These are phyloP conservation scores for Pezicula neosporulosa DNA, from an alignment of 2,329 filamentous ascomycete species.

Conservation along the genomic window DNA sequence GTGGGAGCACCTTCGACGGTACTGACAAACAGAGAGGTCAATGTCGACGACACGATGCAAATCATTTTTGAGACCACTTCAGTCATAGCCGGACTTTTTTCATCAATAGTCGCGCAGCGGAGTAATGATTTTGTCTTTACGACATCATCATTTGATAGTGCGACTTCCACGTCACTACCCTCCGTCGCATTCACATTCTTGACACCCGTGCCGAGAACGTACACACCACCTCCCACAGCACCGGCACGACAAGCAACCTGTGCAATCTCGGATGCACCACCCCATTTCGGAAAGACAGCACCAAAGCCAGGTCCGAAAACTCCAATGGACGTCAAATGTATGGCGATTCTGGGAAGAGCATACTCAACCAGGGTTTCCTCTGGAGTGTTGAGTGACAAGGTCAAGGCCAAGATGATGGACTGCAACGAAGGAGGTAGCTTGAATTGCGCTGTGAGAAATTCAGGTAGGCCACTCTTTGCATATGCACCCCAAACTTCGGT, in stretches of 20 bases:
- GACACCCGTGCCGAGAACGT: slow-evolving; percentile 76
- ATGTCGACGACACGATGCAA: slow-evolving; percentile 63
- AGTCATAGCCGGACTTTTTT: slow-evolving; percentile 3
- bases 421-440: slow-evolving; percentile 67
- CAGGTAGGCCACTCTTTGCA: slow-evolving; percentile 49
- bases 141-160: slow-evolving; percentile 53
- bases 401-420: slow-evolving; percentile 64
- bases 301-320: slow-evolving; percentile 86
- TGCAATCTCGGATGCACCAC: slow-evolving; percentile 80
- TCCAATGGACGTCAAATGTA: slow-evolving; percentile 83
- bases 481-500: slow-evolving; percentile 55
- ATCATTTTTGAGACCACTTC: slow-evolving; percentile 56
- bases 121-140: slow-evolving; percentile 55
- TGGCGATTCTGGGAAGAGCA: slow-evolving; percentile 70
- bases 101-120: slow-evolving; percentile 28
- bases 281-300: slow-evolving; percentile 89
- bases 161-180: slow-evolving; percentile 35
- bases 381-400: slow-evolving; percentile 61
- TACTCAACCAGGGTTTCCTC: slow-evolving; percentile 54
- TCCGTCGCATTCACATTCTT: slow-evolving; percentile 30
- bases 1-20: slow-evolving; percentile 71
- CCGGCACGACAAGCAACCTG: slow-evolving; percentile 89
- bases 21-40: slow-evolving; percentile 65
- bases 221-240: slow-evolving; percentile 87
- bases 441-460: slow-evolving; percentile 60